These are phyloP conservation scores for Panicum virgatum DNA, from an alignment of 202 grass and related monocot genomes.

Conservation along the genomic window DNA sequence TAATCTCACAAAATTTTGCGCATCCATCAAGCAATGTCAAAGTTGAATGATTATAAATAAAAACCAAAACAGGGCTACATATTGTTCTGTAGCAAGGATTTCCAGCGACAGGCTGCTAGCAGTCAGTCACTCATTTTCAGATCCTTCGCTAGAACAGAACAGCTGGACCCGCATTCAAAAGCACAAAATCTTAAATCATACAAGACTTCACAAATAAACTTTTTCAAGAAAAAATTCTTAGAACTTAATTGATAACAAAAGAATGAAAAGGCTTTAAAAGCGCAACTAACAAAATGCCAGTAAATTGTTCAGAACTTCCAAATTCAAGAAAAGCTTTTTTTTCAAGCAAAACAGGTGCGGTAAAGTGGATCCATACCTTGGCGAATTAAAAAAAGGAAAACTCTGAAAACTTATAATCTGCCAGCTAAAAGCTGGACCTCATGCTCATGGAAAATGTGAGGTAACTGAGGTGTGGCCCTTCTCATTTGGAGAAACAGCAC, in stretches of 20 bases:
- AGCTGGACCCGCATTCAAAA: neutral
- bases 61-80: neutral
- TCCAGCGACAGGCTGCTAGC: neutral
- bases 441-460: conserved; percentile 36
- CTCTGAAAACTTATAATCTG: conserved; percentile 23
- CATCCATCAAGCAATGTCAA: neutral
- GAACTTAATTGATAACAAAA: neutral
- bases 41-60: neutral
- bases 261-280: neutral
- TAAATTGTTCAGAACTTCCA: conserved; percentile 2
- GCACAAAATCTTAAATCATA: neutral
- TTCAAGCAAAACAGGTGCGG: conserved; percentile 4
- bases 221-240: conserved; percentile 2
- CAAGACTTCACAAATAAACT: neutral
- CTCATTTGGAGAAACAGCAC: conserved; percentile 28
- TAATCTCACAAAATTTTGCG: neutral
- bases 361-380: conserved; percentile 35
- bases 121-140: neutral
- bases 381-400: conserved; percentile 13
- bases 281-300: neutral
- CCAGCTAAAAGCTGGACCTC: conserved; percentile 42
- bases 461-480: conserved; percentile 30
- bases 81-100: neutral
- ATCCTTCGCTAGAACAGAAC: neutral
- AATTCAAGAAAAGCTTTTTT: neutral